Conservation (phyloP, 2,329 filamentous ascomycete species). For the Ceratocystis cacaofunesta region DNA sequence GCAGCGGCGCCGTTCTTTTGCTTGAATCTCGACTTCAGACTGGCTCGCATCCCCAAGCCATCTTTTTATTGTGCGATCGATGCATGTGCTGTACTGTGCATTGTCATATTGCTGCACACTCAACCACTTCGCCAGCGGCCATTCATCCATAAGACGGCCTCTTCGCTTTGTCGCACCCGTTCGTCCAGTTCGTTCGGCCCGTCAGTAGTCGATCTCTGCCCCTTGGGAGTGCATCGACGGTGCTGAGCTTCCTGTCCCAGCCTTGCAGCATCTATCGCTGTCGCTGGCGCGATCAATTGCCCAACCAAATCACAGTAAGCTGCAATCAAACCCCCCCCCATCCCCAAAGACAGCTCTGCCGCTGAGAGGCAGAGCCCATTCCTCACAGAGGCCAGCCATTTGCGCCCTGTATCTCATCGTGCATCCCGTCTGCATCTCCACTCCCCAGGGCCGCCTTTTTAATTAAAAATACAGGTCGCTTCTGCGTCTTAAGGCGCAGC, state of each 20-base stretch:
- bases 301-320: not conserved
- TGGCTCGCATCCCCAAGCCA: too few species aligned
- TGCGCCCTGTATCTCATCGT: not conserved
- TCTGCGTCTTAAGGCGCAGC: not conserved
- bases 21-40: not conserved
- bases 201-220: too few species aligned
- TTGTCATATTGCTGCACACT: too few species aligned
- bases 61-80: too few species aligned
- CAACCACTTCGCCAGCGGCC: too few species aligned
- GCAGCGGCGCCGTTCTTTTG: not conserved
- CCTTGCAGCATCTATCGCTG: not conserved
- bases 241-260: too few species aligned
- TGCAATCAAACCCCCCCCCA: not conserved
- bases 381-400: not conserved
- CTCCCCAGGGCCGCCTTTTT: not conserved
- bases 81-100: too few species aligned
- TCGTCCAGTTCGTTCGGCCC: too few species aligned
- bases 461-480: conserved; percentile 3
- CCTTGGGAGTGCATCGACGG: too few species aligned
- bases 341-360: not conserved
- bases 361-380: not conserved
- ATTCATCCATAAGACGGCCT: too few species aligned
- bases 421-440: not conserved
- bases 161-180: too few species aligned
- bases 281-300: not conserved